Percentiles rank a stretch among this genome's conserved stretches.
Evolutionary conservation across 331 rosid genomes (phyloP).

Genomic region (Telfairia occidentalis): DNA sequence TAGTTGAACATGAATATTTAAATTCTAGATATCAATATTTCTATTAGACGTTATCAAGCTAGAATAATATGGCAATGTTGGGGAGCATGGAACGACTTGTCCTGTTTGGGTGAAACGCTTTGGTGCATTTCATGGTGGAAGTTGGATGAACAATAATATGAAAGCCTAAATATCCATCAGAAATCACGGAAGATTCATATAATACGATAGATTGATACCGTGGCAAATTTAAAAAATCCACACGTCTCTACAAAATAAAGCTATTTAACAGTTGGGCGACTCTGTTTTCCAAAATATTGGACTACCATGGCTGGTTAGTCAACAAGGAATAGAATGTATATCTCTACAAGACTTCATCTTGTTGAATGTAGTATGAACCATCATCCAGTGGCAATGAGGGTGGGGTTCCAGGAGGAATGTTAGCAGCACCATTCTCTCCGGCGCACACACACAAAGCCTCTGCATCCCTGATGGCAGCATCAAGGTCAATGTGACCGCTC

Average conservation of each 20-base stretch:
- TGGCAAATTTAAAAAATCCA: neutral
- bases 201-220: neutral
- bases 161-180: neutral
- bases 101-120: neutral
- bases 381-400: constrained; percentile 80
- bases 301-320: neutral
- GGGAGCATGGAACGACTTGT: neutral
- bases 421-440: constrained; percentile 80
- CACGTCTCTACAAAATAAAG: neutral
- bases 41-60: neutral
- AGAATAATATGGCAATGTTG: too few relatives aligned
- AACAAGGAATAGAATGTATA: neutral
- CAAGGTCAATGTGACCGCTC: constrained; percentile 77
- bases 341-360: constrained; percentile 65
- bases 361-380: constrained; percentile 46
- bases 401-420: constrained; percentile 97
- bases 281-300: neutral
- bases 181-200: neutral
- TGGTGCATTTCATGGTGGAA: neutral
- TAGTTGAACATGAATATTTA: neutral
- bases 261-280: neutral
- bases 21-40: neutral
- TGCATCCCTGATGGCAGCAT: constrained; percentile 71
- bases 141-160: neutral
- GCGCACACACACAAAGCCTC: constrained; percentile 86